These are phyloP conservation scores for Vigna unguiculata DNA, from an alignment of 306 rosid species.

Conservation along the genomic window DNA sequence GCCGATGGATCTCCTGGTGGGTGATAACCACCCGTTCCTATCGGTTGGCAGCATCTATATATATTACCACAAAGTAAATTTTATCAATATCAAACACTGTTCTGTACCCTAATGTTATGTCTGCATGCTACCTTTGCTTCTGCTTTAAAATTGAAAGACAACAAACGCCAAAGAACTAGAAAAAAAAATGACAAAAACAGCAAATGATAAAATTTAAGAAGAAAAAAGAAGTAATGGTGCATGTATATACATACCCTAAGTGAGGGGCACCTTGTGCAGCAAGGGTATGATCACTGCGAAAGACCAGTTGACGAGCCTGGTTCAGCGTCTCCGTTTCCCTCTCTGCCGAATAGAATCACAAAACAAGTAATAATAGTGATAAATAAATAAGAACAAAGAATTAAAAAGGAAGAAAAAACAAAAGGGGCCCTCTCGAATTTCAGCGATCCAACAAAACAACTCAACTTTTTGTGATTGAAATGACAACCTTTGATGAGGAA, in stretches of 20 bases:
- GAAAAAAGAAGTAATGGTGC: neutral
- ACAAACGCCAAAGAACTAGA: neutral
- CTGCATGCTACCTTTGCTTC: neutral
- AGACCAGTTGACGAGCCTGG: slow-evolving; percentile 95
- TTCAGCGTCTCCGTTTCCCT: slow-evolving; percentile 98
- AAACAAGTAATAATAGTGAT: neutral
- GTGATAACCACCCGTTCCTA: slow-evolving; percentile 63
- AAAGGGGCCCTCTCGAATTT: slow-evolving; percentile 22
- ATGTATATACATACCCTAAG: slow-evolving; percentile 62
- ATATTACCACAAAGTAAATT: slow-evolving; percentile 1
- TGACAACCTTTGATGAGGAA: slow-evolving; percentile 53
- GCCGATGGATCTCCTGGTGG: slow-evolving; percentile 67
- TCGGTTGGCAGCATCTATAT: slow-evolving; percentile 77
- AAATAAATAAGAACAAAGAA: neutral
- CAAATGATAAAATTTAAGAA: neutral
- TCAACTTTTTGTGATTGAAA: slow-evolving; percentile 48
- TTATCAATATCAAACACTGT: neutral
- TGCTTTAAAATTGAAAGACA: neutral
- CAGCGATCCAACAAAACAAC: neutral
- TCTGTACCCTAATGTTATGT: neutral
- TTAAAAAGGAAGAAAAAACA: neutral
- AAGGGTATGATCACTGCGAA: slow-evolving; percentile 74
- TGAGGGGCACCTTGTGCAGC: slow-evolving; percentile 69
- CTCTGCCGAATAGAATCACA: slow-evolving; percentile 66
- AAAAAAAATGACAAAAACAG: neutral